Evolutionary conservation across 331 rosid species (phyloP), one percentile per base, ranked within the genome.

Genomic region (Erythrophleum ivorense): DNA sequence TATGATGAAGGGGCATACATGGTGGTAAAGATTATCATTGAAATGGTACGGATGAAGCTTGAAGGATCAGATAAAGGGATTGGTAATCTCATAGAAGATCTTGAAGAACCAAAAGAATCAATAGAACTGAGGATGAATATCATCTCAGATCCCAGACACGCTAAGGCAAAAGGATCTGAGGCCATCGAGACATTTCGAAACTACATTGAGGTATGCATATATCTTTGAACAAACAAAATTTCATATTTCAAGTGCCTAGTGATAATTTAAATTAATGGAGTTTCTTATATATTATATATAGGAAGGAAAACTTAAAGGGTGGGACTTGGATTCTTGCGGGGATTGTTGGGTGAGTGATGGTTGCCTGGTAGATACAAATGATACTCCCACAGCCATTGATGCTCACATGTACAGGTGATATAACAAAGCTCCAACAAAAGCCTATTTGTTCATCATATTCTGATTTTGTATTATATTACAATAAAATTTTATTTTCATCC

Each of bases 291-390:
- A n/a, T 73, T 33, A 11, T 79, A n/a, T 76, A 38, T 71, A 90
- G 98, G 94, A 91, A 78, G 98, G 99, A 46, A 66, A 85, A 79
- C 77, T 93, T 50, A 86, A 87, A 85, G 99, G 97, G 79, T 95
- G 98, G 99, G 97, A 93, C 36, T 81, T 95, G 75, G 98, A 93
- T 48, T 84, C 92, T 24, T 93, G 99, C 79, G 96, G 98, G 80
- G 89, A 91, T 79, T 95, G 99, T 82, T 95, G 99, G 99, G 99
- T 95, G 57, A 92, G 97, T 38, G 98, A 93, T 77, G 98, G 94
- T 43, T 93, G 99, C 71, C 89, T 95, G 46, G 94, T 89, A 21
- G 96, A 93, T 86, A 82, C 89, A 71, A 86, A 87, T 58, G 98
- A 93, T 15, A 64, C 83, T 5, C 91, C 93, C 8, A 80, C 94